A percentile compares a stretch with the other conserved stretches of the same genome.
Conservation (phyloP, 768 basidiomycete species). For the Boletus rubescentipes region DNA sequence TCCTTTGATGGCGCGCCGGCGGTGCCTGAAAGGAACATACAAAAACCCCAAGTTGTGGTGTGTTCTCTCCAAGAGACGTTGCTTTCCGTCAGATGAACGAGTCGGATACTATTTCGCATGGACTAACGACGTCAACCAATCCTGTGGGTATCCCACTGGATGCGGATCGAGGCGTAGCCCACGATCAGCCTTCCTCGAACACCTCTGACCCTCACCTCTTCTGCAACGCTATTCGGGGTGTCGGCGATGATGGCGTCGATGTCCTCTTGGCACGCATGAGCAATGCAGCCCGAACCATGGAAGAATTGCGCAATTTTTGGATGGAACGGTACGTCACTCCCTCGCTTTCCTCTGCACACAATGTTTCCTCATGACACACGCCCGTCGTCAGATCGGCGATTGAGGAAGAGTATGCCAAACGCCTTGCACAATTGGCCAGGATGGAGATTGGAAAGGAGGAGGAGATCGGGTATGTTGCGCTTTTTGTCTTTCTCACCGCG, state of each 20-base stretch:
- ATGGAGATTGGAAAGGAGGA: conserved; percentile 73
- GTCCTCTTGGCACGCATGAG: conserved; percentile 89
- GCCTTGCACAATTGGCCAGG: conserved; percentile 77
- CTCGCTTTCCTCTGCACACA: background rate
- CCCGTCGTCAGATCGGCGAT: conserved; percentile 63
- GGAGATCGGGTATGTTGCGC: conserved; percentile 81
- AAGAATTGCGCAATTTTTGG: conserved; percentile 87
- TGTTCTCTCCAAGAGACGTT: too few relatives aligned
- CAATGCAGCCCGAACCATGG: conserved; percentile 80
- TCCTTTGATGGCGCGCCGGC: too few relatives aligned
- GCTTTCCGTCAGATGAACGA: too few relatives aligned
- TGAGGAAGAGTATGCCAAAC: conserved; percentile 95
- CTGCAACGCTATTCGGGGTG: conserved; percentile 97
- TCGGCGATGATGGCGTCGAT: conserved; percentile 83
- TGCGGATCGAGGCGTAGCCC: too few relatives aligned
- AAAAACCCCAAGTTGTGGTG: too few relatives aligned
- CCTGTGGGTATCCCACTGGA: too few relatives aligned
- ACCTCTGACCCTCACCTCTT: conserved; percentile 64
- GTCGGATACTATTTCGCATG: too few relatives aligned
- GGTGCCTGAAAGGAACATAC: too few relatives aligned
- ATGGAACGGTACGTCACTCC: conserved; percentile 76
- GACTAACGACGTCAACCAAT: too few relatives aligned
- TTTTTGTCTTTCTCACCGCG: background rate
- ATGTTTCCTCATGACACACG: conserved; percentile 6
- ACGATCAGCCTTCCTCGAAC: conserved; percentile 35